phyloP scores from a whole-genome alignment of 2,329 filamentous ascomycete species.

The Nemania bipapillata region DNA sequence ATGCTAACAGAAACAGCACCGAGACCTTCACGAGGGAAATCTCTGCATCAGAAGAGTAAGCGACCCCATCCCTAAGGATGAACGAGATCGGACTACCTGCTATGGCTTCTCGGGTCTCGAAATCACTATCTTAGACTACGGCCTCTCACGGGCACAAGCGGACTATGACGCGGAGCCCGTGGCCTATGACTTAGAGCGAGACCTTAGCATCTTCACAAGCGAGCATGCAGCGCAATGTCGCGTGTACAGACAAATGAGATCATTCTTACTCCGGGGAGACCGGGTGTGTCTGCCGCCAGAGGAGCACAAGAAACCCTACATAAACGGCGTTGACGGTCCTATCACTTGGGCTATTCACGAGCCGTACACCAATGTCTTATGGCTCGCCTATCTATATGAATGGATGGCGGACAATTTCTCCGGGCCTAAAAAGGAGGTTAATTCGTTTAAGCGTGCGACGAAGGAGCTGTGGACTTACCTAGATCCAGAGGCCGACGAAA shows the following conservation, averaged over 20 bases:
- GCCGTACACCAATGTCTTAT: slow-evolving; percentile 73
- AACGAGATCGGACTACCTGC: slow-evolving; percentile 50
- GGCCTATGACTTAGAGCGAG: slow-evolving; percentile 69
- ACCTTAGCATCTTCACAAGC: slow-evolving; percentile 69
- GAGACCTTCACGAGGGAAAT: slow-evolving; percentile 74
- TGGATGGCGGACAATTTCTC: slow-evolving; percentile 62
- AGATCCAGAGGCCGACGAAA: slow-evolving; percentile 61
- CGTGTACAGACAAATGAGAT: slow-evolving; percentile 72
- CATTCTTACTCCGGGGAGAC: slow-evolving; percentile 64
- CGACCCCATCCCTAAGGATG: slow-evolving; percentile 50
- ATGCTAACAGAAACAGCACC: slow-evolving; percentile 59
- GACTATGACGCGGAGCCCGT: slow-evolving; percentile 55
- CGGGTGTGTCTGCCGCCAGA: slow-evolving; percentile 62
- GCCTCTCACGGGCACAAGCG: slow-evolving; percentile 67
- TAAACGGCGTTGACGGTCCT: slow-evolving; percentile 58
- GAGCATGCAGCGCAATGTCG: slow-evolving; percentile 69
- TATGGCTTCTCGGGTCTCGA: slow-evolving; percentile 71
- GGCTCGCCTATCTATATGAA: slow-evolving; percentile 70
- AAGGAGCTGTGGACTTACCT: slow-evolving; percentile 66
- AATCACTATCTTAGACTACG: slow-evolving; percentile 73
- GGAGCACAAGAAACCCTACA: slow-evolving; percentile 61
- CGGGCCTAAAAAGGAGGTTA: slow-evolving; percentile 60
- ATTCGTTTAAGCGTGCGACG: slow-evolving; percentile 60
- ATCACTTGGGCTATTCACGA: slow-evolving; percentile 66
- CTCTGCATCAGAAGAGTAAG: slow-evolving; percentile 65